Base-by-base conservation (phyloP, 129 eudicot genomes). In the Escallonia rubra region DNA sequence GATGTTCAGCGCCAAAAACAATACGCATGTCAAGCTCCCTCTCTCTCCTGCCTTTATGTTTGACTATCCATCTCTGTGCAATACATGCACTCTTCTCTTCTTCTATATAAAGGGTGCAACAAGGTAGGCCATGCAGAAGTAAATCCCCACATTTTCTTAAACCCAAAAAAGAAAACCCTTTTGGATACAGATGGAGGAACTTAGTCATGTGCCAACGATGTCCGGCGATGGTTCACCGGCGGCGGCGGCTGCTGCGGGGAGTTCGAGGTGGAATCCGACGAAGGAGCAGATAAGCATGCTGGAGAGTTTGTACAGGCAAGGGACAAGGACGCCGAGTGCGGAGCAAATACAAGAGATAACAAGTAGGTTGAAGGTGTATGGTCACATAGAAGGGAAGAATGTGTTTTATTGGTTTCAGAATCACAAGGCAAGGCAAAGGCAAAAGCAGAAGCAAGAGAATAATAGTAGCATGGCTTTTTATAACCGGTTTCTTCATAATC, bases 331-430 rank as follows among this genome's bases (percentile, higher is more conserved):
- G n/a, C 94, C 96, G 4, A 73, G 67, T 50, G 90, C 96, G 3
- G 90, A 86, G 9, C 97, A 90, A 60, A 90, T 90, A 66, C 89
- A 90, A 66, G 85, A 86, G 71, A 86, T 86, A 16, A 84, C 95
- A 4, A 54, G 10, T 0, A 76, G 80, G 42, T 67, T 90, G 0
- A 67, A 79, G 45, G 78, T 58, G 14, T 82, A 68, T 58, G 97
- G 97, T 3, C 87, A 86, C 68, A 90, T 89, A 23, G 93, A 89
- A 74, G 96, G 96, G 14, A 86, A 89, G 47, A 89, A 86, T 72
- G 96, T 89, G 10, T 89, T 89, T 65, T 89, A 89, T 59, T 89
- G 96, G 96, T 89, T 89, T 50, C 96, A 89, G 49, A 90, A 90
- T 58, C 97, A 90, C 38, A 90, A 90, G 57, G 95, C 97, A 3